Evolutionary conservation across 129 eudicot genomes (phyloP), one percentile per base, ranked within the genome.

Genomic region (Mikania micrantha): DNA sequence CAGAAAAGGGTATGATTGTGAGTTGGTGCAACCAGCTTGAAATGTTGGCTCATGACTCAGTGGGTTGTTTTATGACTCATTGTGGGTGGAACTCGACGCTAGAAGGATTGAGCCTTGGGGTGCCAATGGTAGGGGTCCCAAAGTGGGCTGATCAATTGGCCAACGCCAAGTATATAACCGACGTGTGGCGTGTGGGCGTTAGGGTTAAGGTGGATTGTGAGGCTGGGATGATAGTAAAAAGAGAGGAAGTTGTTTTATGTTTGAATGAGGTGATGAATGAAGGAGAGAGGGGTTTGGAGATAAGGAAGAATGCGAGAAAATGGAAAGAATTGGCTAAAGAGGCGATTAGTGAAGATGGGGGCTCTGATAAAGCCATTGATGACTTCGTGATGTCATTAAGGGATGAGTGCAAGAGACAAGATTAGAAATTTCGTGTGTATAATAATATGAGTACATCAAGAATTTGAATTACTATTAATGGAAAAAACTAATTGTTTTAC

Each of bases 1-100:
- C 39, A 25, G 75, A 57, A 11, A 67, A 53, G 56, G 85, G 95
- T 24, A 48, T 79, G 66, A 64, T 87, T 4, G 84, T 87, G 62
- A 56, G 70, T 35, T 87, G 90, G 95, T 80, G 88, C 58, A 75
- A 80, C 62, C 95, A 87, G 60, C 85, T 87, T 4, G 85, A 82
- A 59, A 68, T 75, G 32, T 56, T 87, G 74, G 87, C 90, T 21
- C 85, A 87, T 54, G 62, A 52, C 7, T 83, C 95, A 4, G 71
- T 77, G 5, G 90, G 95, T 35, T 87, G 87, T 38, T 87, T 87
- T 11, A 65, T 87, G 71, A 87, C 83, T 1, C 95, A 87, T 42
- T 84, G 95, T 71, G 95, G 95, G n/a, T 87, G 89, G 87, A 87
- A 87, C 82, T 87, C 95, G 4, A 78, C 85, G 0, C 78, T 81